Conservation (phyloP, 257 asterid genomes). For the Anisodus acutangulus region DNA sequence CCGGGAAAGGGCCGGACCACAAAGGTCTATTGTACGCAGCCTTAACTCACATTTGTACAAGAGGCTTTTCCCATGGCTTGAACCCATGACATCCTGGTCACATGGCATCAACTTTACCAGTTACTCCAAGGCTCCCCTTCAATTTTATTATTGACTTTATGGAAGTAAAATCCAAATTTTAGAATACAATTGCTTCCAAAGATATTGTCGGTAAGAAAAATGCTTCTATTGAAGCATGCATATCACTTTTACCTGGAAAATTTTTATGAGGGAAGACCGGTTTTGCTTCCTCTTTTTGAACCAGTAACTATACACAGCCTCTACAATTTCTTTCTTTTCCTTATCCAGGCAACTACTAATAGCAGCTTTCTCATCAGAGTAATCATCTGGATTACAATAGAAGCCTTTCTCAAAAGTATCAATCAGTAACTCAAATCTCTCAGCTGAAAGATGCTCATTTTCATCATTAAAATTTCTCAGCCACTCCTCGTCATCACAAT, state of each 20-base stretch:
- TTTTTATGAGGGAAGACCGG: slow-evolving; percentile 58
- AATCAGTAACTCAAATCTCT: slow-evolving; percentile 70
- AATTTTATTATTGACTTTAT: too few species aligned
- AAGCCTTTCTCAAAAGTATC: slow-evolving; percentile 74
- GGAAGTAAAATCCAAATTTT: neutral
- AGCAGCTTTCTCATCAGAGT: slow-evolving; percentile 53
- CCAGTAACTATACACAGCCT: slow-evolving; percentile 80
- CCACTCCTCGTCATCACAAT: slow-evolving; percentile 88
- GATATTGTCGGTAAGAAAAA: neutral
- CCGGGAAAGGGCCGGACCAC: too few species aligned
- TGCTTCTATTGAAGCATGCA: slow-evolving; percentile 25
- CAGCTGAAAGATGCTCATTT: slow-evolving; percentile 49
- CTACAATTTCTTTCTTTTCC: slow-evolving; percentile 61
- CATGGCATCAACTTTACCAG: too few species aligned
- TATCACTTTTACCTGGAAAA: slow-evolving; percentile 75
- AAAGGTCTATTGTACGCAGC: too few species aligned
- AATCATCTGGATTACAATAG: slow-evolving; percentile 63
- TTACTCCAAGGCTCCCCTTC: too few species aligned
- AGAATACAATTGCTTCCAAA: slow-evolving; percentile 16
- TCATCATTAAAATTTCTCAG: slow-evolving; percentile 55
- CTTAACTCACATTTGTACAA: too few species aligned
- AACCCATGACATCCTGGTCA: too few species aligned
- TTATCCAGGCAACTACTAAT: slow-evolving; percentile 47
- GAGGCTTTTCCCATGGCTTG: too few species aligned
- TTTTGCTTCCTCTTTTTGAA: slow-evolving; percentile 72